Conservation (phyloP, 2,329 filamentous ascomycete species). For the Pseudopithomyces chartarum region DNA sequence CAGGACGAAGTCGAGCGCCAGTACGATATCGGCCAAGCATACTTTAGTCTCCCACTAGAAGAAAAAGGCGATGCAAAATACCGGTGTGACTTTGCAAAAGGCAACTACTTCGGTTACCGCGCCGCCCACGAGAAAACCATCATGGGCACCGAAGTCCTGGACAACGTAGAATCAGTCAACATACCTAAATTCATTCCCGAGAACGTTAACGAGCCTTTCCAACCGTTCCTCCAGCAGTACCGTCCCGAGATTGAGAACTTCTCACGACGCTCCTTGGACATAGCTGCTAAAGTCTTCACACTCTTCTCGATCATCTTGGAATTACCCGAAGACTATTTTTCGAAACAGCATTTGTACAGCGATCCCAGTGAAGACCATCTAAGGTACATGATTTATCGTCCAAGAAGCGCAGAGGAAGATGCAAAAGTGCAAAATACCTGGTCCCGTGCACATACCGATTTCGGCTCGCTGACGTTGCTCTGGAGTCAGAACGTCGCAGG, state of each 20-base stretch:
- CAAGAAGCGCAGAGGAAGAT: slow-evolving; percentile 43
- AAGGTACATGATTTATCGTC: slow-evolving; percentile 52
- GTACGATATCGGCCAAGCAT: slow-evolving; percentile 39
- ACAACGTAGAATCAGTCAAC: slow-evolving; percentile 39
- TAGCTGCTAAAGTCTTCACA: slow-evolving; percentile 44
- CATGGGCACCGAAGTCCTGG: slow-evolving; percentile 38
- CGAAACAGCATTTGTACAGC: slow-evolving; percentile 43
- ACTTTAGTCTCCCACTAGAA: slow-evolving; percentile 35
- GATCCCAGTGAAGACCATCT: slow-evolving; percentile 47
- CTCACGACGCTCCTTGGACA: slow-evolving; percentile 27
- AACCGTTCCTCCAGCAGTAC: slow-evolving; percentile 32
- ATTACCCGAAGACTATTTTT: slow-evolving; percentile 45
- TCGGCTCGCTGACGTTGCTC: slow-evolving; percentile 53
- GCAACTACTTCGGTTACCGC: slow-evolving; percentile 40
- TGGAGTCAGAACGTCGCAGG: slow-evolving; percentile 55
- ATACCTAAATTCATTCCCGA: slow-evolving; percentile 38
- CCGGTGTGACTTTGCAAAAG: slow-evolving; percentile 34
- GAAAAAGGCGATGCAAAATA: slow-evolving; percentile 35
- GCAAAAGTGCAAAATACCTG: slow-evolving; percentile 47
- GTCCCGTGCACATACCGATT: slow-evolving; percentile 57
- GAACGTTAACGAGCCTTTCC: slow-evolving; percentile 31
- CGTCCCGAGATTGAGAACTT: slow-evolving; percentile 34
- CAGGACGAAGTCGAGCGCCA: slow-evolving; percentile 36
- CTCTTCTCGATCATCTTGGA: slow-evolving; percentile 48
- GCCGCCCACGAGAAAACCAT: slow-evolving; percentile 37